phyloP scores from a whole-genome alignment of 495 filamentous ascomycete species.

The Podospora sp. region DNA sequence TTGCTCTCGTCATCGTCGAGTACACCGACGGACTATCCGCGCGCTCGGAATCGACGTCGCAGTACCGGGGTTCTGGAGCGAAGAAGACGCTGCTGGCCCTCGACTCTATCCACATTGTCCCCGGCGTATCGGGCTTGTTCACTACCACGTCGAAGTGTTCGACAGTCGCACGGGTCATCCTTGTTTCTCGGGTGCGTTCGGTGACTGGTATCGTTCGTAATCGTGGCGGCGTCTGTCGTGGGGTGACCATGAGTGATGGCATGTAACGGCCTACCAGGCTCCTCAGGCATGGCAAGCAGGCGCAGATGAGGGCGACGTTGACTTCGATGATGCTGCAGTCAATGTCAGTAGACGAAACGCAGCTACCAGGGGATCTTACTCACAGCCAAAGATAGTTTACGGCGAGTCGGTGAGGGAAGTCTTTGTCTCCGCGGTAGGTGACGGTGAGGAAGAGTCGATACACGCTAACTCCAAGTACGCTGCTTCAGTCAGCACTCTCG shows the following conservation, averaged over 20 bases:
- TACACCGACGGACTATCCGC: background rate
- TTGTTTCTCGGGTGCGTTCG: background rate
- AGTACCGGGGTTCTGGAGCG: background rate
- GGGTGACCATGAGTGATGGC: conserved; percentile 11
- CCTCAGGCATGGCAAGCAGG: conserved; percentile 29
- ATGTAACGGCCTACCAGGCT: conserved; percentile 21
- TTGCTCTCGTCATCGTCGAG: background rate
- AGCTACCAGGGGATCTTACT: background rate
- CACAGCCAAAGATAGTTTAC: conserved; percentile 30
- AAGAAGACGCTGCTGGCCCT: background rate
- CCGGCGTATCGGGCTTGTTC: background rate
- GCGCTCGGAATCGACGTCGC: background rate
- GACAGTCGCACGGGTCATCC: background rate
- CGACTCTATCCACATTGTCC: conserved; percentile 15
- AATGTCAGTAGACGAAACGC: background rate
- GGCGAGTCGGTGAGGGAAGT: conserved; percentile 22
- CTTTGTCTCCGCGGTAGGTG: background rate
- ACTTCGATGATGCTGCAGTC: conserved; percentile 22
- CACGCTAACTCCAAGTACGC: conserved; percentile 30
- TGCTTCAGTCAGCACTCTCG: conserved; percentile 16
- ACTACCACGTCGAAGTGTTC: background rate
- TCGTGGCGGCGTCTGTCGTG: background rate
- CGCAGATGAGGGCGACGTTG: conserved; percentile 39
- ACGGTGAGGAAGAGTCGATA: conserved; percentile 18
- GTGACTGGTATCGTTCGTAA: conserved; percentile 17